phyloP scores from a whole-genome alignment of 176 grass and related monocot genomes.

The Cenchrus fungigraminus region DNA sequence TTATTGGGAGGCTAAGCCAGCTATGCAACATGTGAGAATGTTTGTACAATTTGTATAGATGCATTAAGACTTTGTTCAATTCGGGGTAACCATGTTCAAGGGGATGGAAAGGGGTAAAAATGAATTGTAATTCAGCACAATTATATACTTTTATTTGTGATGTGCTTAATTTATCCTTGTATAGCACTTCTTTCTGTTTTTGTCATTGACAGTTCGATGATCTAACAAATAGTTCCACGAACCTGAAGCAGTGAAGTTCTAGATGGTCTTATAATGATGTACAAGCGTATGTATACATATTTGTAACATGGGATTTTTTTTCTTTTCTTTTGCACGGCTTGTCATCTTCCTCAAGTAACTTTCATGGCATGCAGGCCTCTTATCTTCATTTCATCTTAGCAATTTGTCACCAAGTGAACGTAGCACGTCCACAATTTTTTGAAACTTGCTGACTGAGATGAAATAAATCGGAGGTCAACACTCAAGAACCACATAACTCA shows the following conservation, averaged over 20 bases:
- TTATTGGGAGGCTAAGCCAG: constrained; percentile 31
- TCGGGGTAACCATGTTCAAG: neutral
- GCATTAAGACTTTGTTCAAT: constrained; percentile 4
- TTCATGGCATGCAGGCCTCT: constrained; percentile 1
- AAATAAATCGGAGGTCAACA: neutral
- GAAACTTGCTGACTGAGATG: neutral
- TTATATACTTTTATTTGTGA: constrained; percentile 24
- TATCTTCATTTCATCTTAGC: neutral
- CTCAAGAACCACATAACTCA: neutral
- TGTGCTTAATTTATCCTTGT: constrained; percentile 29
- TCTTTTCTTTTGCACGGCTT: neutral
- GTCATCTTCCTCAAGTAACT: neutral
- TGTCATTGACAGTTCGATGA: neutral
- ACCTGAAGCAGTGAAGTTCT: neutral
- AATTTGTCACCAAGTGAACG: neutral
- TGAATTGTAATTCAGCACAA: constrained; percentile 25
- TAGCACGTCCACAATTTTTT: too few relatives aligned
- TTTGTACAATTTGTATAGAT: constrained; percentile 45
- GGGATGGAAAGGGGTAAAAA: neutral
- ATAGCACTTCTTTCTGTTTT: constrained; percentile 35
- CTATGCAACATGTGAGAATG: neutral
- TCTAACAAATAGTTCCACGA: neutral
- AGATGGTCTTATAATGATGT: neutral
- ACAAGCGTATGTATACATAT: neutral
- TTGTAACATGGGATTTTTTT: neutral